phyloP scores from a whole-genome alignment of 805 yeast species.

The Spathaspora sp. region DNA sequence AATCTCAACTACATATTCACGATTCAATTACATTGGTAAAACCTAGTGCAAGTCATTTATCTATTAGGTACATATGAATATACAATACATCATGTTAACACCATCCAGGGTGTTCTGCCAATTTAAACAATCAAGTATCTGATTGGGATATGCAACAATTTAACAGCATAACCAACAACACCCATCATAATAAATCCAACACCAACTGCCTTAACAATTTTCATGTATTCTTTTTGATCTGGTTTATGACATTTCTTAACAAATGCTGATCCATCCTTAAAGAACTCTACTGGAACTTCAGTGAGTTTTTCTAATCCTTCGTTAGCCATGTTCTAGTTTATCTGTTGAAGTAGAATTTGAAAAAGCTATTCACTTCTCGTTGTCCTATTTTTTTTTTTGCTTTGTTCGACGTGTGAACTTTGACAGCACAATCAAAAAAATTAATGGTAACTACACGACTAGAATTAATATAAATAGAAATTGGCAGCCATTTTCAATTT shows the following conservation, averaged over 20 bases:
- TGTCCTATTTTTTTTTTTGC: background rate
- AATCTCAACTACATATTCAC: background rate
- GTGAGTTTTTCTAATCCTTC: conserved; percentile 72
- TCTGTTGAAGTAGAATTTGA: background rate
- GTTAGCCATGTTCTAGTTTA: conserved; percentile 32
- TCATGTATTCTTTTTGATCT: conserved; percentile 77
- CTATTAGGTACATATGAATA: background rate
- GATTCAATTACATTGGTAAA: no score
- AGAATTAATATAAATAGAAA: background rate
- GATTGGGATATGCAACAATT: conserved; percentile 91
- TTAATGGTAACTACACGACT: background rate
- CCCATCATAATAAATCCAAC: conserved; percentile 97
- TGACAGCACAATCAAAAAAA: background rate
- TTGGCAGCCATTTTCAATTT: background rate
- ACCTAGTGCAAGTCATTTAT: background rate
- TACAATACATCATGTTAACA: background rate
- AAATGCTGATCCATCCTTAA: conserved; percentile 88
- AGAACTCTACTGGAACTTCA: conserved; percentile 86
- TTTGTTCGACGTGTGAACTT: background rate
- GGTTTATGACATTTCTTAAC: conserved; percentile 93
- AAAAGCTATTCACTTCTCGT: background rate
- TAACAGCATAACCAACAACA: conserved; percentile 92
- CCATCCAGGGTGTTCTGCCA: background rate
- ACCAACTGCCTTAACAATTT: conserved; percentile 93
- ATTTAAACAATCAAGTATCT: conserved; percentile 86